Conservation (phyloP, 2,329 filamentous ascomycete genomes). For the Colletotrichum magnum region DNA sequence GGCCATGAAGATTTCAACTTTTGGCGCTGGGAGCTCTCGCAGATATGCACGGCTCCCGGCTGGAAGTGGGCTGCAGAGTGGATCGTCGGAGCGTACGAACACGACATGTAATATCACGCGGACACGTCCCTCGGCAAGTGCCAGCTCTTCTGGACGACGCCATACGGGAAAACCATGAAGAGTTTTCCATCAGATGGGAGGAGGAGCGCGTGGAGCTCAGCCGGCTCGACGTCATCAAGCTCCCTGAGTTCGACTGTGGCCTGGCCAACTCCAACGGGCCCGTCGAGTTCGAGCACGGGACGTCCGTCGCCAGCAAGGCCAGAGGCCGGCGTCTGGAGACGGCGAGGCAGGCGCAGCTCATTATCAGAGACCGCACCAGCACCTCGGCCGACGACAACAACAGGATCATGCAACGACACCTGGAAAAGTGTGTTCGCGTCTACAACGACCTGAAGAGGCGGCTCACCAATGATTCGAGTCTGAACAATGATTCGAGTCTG, state of each 20-base stretch:
- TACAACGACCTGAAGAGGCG: conserved; percentile 9
- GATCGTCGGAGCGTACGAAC: not conserved
- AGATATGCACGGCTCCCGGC: not conserved
- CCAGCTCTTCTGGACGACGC: not conserved
- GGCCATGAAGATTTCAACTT: too few species aligned
- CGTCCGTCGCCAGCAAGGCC: not conserved
- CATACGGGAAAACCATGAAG: not conserved
- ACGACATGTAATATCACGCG: not conserved
- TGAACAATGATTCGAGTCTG: not conserved
- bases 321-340: not conserved
- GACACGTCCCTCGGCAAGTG: not conserved
- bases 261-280: not conserved
- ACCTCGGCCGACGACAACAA: not conserved
- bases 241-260: conserved; percentile 9
- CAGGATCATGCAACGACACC: not conserved
- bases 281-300: not conserved
- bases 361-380: not conserved
- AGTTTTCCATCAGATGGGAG: not conserved
- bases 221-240: not conserved
- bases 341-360: not conserved
- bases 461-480: not conserved
- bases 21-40: not conserved
- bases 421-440: conserved; percentile 5
- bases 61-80: not conserved
- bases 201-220: too few species aligned